phyloP scores from a whole-genome alignment of 1,284 basidiomycete species.

The Porogramme epimiltina region DNA sequence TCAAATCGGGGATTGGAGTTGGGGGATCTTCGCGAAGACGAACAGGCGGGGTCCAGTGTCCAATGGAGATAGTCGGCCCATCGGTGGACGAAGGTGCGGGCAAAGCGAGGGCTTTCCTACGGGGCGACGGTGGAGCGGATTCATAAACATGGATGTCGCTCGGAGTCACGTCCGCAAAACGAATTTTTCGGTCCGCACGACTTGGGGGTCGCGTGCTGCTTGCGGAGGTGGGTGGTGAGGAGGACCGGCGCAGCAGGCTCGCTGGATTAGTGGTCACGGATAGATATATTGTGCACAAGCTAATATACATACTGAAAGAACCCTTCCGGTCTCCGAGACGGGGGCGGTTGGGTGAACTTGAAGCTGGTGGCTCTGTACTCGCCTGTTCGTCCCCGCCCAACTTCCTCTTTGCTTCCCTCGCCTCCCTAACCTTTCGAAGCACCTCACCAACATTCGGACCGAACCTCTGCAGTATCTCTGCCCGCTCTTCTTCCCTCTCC shows the following conservation, averaged over 20 bases:
- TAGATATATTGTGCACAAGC: conserved; percentile 9
- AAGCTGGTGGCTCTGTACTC: conserved; percentile 10
- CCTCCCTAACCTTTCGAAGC: conserved; percentile 51
- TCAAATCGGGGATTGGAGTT: not conserved
- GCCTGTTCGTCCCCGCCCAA: conserved; percentile 6
- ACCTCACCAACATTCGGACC: conserved; percentile 64
- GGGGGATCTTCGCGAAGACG: not conserved
- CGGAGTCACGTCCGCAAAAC: conserved; percentile 56
- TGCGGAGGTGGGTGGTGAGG: conserved; percentile 32
- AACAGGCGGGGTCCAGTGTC: conserved; percentile 36
- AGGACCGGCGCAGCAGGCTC: conserved; percentile 22
- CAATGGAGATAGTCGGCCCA: conserved; percentile 52
- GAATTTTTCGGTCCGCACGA: conserved; percentile 43
- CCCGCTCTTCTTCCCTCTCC: conserved; percentile 47
- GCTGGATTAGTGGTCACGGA: conserved; percentile 16
- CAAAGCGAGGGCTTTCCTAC: conserved; percentile 43
- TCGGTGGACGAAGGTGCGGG: conserved; percentile 52
- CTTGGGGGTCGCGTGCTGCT: conserved; percentile 43
- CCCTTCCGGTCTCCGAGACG: conserved; percentile 22
- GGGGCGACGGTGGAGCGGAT: conserved; percentile 75
- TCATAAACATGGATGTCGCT: conserved; percentile 74
- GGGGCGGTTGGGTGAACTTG: conserved; percentile 15
- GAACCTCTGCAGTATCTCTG: conserved; percentile 68
- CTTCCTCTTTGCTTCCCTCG: conserved; percentile 21
- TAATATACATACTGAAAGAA: conserved; percentile 23